Conservation (phyloP, 441 rosid species). For the Hura crepitans region DNA sequence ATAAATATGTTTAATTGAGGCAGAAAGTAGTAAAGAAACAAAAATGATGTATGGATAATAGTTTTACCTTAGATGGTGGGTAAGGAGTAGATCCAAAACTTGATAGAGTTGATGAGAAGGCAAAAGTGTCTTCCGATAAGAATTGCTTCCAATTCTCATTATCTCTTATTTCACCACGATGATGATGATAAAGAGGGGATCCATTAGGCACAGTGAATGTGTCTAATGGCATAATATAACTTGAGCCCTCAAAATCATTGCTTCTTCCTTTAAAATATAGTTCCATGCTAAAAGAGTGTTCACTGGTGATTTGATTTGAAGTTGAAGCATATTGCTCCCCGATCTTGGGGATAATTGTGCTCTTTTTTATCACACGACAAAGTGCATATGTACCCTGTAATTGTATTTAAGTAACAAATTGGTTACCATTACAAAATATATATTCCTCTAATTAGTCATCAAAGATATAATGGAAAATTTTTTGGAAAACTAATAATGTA, state of each 20-base stretch:
- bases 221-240: slow-evolving; percentile 37
- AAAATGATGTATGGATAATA: neutral
- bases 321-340: slow-evolving; percentile 44
- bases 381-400: slow-evolving; percentile 85
- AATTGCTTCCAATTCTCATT: slow-evolving; percentile 49
- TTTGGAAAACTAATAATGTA: too few relatives aligned
- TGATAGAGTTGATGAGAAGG: slow-evolving; percentile 40
- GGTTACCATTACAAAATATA: neutral
- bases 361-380: slow-evolving; percentile 90
- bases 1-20: too few relatives aligned
- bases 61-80: slow-evolving; percentile 69
- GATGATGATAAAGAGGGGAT: slow-evolving; percentile 25
- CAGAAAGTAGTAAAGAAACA: too few relatives aligned
- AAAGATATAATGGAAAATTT: neutral
- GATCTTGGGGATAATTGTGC: slow-evolving; percentile 46
- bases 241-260: slow-evolving; percentile 38
- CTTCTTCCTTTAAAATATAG: slow-evolving; percentile 42
- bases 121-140: slow-evolving; percentile 50
- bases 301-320: slow-evolving; percentile 35
- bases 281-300: slow-evolving; percentile 48
- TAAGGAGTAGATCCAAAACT: slow-evolving; percentile 41
- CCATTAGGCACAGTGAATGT: slow-evolving; percentile 28
- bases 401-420: neutral
- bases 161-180: slow-evolving; percentile 32
- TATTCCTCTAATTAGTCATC: neutral